phyloP scores from a whole-genome alignment of 768 basidiomycete genomes.

The Tylopilus intermedius region DNA sequence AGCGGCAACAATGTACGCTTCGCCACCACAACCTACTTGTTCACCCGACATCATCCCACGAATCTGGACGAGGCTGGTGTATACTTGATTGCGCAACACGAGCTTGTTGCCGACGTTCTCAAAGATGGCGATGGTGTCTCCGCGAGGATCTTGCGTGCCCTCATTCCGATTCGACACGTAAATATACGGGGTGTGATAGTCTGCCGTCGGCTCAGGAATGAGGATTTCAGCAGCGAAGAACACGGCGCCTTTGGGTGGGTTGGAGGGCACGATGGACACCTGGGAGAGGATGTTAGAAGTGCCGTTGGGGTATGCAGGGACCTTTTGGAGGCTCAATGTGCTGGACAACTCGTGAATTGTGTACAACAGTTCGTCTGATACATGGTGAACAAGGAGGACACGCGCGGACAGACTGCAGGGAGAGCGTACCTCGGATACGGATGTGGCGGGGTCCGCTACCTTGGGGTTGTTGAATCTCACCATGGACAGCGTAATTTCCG shows the following conservation, averaged over 20 bases:
- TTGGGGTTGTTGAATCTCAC: slow-evolving; percentile 52
- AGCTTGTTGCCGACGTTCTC: slow-evolving; percentile 38
- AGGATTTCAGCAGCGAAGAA: slow-evolving; percentile 61
- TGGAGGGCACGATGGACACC: slow-evolving; percentile 44
- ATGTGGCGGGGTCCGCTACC: slow-evolving; percentile 65
- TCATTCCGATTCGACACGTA: slow-evolving; percentile 68
- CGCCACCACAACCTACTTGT: slow-evolving; percentile 37
- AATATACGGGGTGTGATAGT: slow-evolving; percentile 51
- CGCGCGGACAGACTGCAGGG: background rate
- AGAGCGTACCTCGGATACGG: slow-evolving; percentile 30
- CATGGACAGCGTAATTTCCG: slow-evolving; percentile 50
- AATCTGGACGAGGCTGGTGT: slow-evolving; percentile 59
- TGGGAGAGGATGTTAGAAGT: slow-evolving; percentile 48
- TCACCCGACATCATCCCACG: slow-evolving; percentile 60
- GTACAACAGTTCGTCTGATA: slow-evolving; percentile 46
- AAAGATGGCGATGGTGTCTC: slow-evolving; percentile 64
- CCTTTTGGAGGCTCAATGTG: slow-evolving; percentile 52
- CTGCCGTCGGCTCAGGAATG: slow-evolving; percentile 42
- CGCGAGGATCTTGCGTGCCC: slow-evolving; percentile 45
- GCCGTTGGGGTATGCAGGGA: slow-evolving; percentile 43
- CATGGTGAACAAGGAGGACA: background rate
- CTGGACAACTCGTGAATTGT: slow-evolving; percentile 53
- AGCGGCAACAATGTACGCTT: slow-evolving; percentile 52
- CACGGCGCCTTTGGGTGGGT: slow-evolving; percentile 34
- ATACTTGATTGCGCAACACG: slow-evolving; percentile 48